Percentiles rank a stretch among this genome's conserved stretches.
Evolutionary conservation across 306 rosid species (phyloP).

Genomic region (Datisca glomerata): DNA sequence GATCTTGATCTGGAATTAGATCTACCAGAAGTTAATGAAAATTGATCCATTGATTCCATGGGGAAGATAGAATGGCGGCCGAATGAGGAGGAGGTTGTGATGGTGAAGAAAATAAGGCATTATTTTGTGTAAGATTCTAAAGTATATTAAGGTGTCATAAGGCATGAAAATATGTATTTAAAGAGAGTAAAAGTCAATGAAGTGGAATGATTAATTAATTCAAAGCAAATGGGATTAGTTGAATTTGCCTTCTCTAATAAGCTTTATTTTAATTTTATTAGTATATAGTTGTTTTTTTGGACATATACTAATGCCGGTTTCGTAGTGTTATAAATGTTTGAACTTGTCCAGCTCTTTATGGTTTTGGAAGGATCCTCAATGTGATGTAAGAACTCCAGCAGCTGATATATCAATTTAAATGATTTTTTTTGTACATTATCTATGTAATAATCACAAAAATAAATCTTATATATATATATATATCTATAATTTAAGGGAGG

Average conservation of each 20-base stretch:
- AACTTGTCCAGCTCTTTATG: not conserved
- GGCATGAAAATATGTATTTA: conserved; percentile 12
- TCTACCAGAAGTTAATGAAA: not conserved
- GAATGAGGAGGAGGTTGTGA: not conserved
- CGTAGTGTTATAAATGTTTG: not conserved
- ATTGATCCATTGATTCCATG: conserved; percentile 16
- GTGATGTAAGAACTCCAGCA: no score
- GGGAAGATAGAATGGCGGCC: not conserved
- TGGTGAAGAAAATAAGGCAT: not conserved
- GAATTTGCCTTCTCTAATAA: no score
- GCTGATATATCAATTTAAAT: no score
- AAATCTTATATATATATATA: no score
- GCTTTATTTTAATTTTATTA: no score
- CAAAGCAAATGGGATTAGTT: not conserved
- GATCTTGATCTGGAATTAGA: conserved; percentile 21
- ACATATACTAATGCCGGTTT: not conserved
- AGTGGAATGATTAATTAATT: conserved; percentile 1
- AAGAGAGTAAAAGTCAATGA: conserved; percentile 13
- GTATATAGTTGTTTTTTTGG: not conserved
- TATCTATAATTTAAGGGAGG: no score
- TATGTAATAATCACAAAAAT: no score
- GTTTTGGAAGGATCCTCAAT: no score
- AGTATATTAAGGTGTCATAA: conserved; percentile 9
- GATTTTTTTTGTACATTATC: no score
- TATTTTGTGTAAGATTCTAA: not conserved